Evolutionary conservation across 179 eudicot species (phyloP).

Genomic region (Silene noctiflora): DNA sequence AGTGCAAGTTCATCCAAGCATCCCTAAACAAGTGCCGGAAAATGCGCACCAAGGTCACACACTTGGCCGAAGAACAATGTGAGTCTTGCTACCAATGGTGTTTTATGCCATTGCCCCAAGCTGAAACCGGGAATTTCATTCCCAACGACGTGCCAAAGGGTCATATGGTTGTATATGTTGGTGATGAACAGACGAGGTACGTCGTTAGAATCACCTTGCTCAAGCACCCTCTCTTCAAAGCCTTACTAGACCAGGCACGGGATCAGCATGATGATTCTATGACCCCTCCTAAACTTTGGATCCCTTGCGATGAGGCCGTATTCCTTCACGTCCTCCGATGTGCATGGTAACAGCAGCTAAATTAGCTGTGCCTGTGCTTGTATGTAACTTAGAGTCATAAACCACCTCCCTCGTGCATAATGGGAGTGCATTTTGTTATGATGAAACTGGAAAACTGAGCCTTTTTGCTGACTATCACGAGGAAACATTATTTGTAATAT

Average conservation of each 20-base stretch:
- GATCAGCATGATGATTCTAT: slow-evolving; percentile 28
- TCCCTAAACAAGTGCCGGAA: slow-evolving; percentile 35
- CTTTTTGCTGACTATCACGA: not conserved
- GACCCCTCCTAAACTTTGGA: slow-evolving; percentile 32
- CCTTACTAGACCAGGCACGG: slow-evolving; percentile 31
- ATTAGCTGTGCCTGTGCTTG: not conserved
- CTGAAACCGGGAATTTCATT: slow-evolving; percentile 15
- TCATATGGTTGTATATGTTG: slow-evolving; percentile 33
- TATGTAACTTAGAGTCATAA: not conserved
- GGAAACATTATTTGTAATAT: not conserved
- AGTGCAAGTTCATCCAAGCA: slow-evolving; percentile 29
- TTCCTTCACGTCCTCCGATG: slow-evolving; percentile 34
- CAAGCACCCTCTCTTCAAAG: slow-evolving; percentile 29
- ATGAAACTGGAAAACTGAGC: not conserved
- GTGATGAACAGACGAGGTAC: slow-evolving; percentile 27
- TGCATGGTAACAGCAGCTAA: not conserved
- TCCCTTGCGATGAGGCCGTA: slow-evolving; percentile 32
- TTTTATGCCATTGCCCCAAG: slow-evolving; percentile 11
- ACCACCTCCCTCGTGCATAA: not conserved
- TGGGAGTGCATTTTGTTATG: slow-evolving; percentile 1
- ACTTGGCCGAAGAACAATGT: slow-evolving; percentile 18
- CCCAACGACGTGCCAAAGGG: slow-evolving; percentile 37
- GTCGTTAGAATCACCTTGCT: slow-evolving; percentile 31
- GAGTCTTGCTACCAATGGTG: slow-evolving; percentile 28
- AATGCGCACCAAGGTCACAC: slow-evolving; percentile 20